Evolutionary conservation across 305 asterid genomes (phyloP).

Genomic region (Fraxinus xanthoxyloides): DNA sequence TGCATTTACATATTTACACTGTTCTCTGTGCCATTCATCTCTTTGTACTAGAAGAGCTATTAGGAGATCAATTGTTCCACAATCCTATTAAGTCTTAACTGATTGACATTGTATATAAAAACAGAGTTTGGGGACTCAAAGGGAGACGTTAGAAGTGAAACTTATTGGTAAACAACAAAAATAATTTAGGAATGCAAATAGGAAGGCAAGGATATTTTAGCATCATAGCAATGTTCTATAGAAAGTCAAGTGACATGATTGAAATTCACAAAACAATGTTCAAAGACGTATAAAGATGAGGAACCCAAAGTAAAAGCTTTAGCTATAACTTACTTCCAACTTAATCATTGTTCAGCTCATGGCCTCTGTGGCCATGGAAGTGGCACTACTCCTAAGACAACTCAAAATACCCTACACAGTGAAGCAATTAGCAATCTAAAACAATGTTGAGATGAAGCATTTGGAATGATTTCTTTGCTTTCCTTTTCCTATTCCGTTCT

Average conservation of each 20-base stretch:
- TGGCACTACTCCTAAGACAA: neutral
- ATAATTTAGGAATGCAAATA: neutral
- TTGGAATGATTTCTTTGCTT: neutral
- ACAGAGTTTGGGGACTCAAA: neutral
- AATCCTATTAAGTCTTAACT: slow-evolving; percentile 40
- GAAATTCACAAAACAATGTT: neutral
- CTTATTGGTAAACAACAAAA: neutral
- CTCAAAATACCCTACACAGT: neutral
- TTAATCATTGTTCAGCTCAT: neutral
- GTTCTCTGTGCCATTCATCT: neutral
- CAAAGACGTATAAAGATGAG: neutral
- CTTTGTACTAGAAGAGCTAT: neutral
- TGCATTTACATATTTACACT: neutral
- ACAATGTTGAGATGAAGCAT: neutral
- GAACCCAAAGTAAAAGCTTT: neutral
- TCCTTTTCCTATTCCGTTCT: neutral
- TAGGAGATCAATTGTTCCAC: slow-evolving; percentile 47
- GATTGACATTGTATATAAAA: neutral
- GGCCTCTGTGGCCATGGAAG: neutral
- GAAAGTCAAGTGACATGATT: neutral
- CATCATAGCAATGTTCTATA: neutral
- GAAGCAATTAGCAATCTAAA: neutral
- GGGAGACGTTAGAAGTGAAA: neutral
- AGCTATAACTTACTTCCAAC: neutral
- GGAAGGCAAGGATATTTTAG: neutral